phyloP scores from a whole-genome alignment of 257 asterid species.

The Eucommia ulmoides region DNA sequence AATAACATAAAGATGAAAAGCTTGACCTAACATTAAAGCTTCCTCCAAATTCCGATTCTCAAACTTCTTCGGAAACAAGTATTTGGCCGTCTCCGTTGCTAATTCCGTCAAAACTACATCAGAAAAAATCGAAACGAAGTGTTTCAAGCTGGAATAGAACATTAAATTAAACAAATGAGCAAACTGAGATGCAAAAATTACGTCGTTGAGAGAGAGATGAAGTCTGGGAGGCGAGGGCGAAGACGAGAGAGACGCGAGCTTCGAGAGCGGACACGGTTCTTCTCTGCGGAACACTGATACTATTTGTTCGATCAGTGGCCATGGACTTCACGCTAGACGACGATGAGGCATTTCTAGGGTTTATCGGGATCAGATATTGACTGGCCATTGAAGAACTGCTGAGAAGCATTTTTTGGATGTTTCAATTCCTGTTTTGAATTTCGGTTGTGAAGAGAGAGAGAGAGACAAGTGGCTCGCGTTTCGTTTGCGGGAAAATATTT shows the following conservation, averaged over 20 bases:
- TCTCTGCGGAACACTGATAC: slow-evolving; percentile 2
- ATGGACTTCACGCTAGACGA: neutral
- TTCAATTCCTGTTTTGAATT: neutral
- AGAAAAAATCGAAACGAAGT: neutral
- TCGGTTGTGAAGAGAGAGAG: too few relatives aligned
- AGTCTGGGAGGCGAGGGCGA: slow-evolving; percentile 70
- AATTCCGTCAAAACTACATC: slow-evolving; percentile 48
- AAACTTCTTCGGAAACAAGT: slow-evolving; percentile 47
- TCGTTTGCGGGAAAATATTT: too few relatives aligned
- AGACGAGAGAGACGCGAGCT: slow-evolving; percentile 55
- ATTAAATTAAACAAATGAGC: neutral
- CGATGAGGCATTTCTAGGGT: neutral
- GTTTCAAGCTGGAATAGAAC: neutral
- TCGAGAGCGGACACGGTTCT: slow-evolving; percentile 29
- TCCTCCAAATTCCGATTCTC: slow-evolving; percentile 64
- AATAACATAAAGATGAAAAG: too few relatives aligned
- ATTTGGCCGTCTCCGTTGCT: slow-evolving; percentile 53
- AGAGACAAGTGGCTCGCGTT: too few relatives aligned
- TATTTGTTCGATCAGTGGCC: neutral
- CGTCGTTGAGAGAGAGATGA: slow-evolving; percentile 58
- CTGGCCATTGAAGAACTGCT: neutral
- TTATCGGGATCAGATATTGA: neutral
- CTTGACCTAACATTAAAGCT: slow-evolving; percentile 94
- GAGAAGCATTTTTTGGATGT: neutral
- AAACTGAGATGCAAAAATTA: slow-evolving; percentile 9